phyloP scores from a whole-genome alignment of 768 basidiomycete genomes.

The Hydnomerulius pinastri region DNA sequence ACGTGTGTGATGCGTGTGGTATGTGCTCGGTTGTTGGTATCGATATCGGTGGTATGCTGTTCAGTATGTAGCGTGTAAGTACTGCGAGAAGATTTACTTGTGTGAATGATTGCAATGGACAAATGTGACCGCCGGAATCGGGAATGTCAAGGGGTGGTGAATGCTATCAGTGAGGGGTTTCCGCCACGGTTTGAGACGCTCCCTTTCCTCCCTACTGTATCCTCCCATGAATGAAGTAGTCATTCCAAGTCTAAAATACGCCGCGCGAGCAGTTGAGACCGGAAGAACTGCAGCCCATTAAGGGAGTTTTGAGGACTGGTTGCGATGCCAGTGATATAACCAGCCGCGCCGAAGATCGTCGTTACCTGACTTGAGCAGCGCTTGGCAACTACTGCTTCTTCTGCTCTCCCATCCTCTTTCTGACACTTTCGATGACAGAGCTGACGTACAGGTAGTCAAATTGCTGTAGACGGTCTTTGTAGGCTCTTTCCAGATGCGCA shows the following conservation, averaged over 20 bases:
- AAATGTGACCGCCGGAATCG: not conserved
- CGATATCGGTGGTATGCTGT: not conserved
- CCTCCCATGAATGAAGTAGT: constrained; percentile 5
- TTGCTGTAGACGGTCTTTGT: constrained; percentile 32
- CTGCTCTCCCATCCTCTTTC: constrained; percentile 34
- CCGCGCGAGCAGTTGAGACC: not conserved
- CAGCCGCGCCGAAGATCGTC: too few relatives aligned
- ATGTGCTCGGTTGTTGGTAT: not conserved
- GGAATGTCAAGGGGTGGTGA: too few relatives aligned
- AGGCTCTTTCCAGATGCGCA: constrained; percentile 25
- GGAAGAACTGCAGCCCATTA: constrained; percentile 4
- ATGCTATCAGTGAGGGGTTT: not conserved
- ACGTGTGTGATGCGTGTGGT: not conserved
- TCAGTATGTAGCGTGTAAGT: too few relatives aligned
- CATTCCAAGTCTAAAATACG: constrained; percentile 17
- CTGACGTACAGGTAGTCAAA: constrained; percentile 36
- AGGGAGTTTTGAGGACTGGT: constrained; percentile 2
- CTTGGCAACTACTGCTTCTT: constrained; percentile 23
- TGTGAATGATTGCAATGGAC: not conserved
- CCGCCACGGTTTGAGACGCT: not conserved
- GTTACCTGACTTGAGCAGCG: not conserved
- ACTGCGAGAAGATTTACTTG: not conserved
- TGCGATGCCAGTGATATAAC: too few relatives aligned
- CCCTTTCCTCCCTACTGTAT: not conserved
- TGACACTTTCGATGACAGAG: constrained; percentile 32